Conservation (phyloP, 495 filamentous ascomycete species). For the Massariosphaeria phaeospora region DNA sequence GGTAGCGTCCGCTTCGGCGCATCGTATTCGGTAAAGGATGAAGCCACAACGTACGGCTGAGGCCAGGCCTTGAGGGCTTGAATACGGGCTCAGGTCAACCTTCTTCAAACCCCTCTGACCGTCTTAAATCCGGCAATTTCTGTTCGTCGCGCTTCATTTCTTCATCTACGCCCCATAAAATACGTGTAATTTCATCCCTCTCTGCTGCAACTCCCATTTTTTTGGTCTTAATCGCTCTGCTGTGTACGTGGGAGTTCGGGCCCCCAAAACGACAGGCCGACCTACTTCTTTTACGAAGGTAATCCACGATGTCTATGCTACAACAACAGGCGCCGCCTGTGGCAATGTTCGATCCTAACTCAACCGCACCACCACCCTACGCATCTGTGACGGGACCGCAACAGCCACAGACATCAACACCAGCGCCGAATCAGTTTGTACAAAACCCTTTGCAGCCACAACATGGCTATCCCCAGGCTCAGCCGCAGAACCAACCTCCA, state of each 20-base stretch:
- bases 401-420: slow-evolving; percentile 10
- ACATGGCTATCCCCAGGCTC: slow-evolving; percentile 10
- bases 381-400: slow-evolving; percentile 5
- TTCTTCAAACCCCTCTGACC: slow-evolving; percentile 1
- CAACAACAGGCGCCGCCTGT: slow-evolving; percentile 13
- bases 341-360: slow-evolving; percentile 13
- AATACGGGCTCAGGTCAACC: neutral
- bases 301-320: slow-evolving; percentile 3
- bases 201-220: no score
- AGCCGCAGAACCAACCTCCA: slow-evolving; percentile 14
- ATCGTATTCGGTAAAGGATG: slow-evolving; percentile 14
- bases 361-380: slow-evolving; percentile 21
- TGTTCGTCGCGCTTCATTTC: neutral
- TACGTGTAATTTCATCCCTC: no score
- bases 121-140: neutral
- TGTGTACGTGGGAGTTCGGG: no score
- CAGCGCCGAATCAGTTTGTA: slow-evolving; percentile 4
- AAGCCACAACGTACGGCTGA: slow-evolving; percentile 28
- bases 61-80: slow-evolving; percentile 4
- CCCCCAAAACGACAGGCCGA: neutral
- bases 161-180: no score
- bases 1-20: slow-evolving; percentile 4
- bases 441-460: slow-evolving; percentile 17
- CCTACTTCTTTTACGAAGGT: neutral
- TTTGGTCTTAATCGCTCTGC: no score